phyloP scores from a whole-genome alignment of 2,329 filamentous ascomycete species.

The Diaporthe caulivora region DNA sequence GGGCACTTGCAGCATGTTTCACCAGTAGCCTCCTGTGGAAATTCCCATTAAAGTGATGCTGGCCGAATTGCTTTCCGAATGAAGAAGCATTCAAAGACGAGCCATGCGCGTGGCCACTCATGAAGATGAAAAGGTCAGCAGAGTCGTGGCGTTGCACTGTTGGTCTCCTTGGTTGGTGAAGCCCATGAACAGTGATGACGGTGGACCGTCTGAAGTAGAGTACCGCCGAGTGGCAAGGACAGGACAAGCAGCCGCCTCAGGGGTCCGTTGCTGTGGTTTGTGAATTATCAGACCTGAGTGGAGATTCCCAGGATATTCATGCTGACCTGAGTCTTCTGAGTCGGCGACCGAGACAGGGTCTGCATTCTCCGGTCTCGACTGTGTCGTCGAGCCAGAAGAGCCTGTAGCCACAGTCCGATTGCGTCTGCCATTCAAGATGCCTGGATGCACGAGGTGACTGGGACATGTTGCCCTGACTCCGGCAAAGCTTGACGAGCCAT shows the following conservation, averaged over 20 bases:
- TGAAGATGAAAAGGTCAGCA: neutral
- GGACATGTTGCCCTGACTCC: neutral
- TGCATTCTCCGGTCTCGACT: neutral
- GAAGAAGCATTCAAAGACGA: neutral
- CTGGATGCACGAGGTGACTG: no score
- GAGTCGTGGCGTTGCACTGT: neutral
- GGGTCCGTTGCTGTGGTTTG: neutral
- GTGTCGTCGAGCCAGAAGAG: neutral
- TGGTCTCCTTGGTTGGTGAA: neutral
- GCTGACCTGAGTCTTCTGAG: neutral
- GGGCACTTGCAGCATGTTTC: neutral
- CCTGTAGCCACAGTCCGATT: no score
- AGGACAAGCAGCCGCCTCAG: neutral
- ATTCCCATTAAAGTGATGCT: neutral
- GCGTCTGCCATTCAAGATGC: neutral
- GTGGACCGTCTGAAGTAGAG: slow-evolving; percentile 2
- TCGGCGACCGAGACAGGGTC: slow-evolving; percentile 7
- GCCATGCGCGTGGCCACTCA: neutral
- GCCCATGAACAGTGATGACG: neutral
- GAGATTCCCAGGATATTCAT: neutral
- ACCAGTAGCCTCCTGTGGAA: neutral
- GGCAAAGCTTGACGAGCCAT: neutral
- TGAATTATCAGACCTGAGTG: neutral
- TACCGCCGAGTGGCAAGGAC: slow-evolving; percentile 18
- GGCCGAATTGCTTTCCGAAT: slow-evolving; percentile 15